Conservation (phyloP, 805 yeast genomes). For the Cyberlindnera suaveolens region DNA sequence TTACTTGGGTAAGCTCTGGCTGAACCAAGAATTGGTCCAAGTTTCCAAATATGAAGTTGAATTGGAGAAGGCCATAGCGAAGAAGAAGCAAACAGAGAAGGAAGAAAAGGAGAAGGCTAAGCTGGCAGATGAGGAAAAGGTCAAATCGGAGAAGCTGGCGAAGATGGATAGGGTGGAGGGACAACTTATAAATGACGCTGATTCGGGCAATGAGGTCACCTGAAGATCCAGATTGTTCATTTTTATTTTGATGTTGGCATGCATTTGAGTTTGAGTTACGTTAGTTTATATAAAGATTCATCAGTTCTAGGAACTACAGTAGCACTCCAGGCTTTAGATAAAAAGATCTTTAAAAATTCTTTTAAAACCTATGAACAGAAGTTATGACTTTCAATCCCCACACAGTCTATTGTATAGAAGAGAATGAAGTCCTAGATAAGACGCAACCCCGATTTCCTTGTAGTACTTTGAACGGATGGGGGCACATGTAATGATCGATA, state of each 20-base stretch:
- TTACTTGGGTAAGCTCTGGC: constrained; percentile 26
- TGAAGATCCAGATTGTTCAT: no score
- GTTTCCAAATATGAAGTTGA: constrained; percentile 13
- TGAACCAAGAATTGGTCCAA: constrained; percentile 18
- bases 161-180: not conserved
- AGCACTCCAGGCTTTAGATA: not conserved
- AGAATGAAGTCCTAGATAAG: not conserved
- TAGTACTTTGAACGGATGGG: not conserved
- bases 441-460: not conserved
- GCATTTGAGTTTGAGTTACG: no score
- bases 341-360: not conserved
- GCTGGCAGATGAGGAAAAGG: not conserved
- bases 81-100: constrained; percentile 1
- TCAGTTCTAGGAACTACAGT: not conserved
- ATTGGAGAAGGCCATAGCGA: constrained; percentile 3
- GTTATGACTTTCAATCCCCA: not conserved
- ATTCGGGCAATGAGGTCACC: no score
- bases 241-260: no score
- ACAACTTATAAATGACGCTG: no score
- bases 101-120: constrained; percentile 1
- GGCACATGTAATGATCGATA: not conserved
- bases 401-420: not conserved
- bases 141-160: not conserved
- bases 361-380: not conserved
- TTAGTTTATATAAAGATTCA: no score